phyloP scores from a whole-genome alignment of 1,139 yeast species.

The Yarrowia galli region DNA sequence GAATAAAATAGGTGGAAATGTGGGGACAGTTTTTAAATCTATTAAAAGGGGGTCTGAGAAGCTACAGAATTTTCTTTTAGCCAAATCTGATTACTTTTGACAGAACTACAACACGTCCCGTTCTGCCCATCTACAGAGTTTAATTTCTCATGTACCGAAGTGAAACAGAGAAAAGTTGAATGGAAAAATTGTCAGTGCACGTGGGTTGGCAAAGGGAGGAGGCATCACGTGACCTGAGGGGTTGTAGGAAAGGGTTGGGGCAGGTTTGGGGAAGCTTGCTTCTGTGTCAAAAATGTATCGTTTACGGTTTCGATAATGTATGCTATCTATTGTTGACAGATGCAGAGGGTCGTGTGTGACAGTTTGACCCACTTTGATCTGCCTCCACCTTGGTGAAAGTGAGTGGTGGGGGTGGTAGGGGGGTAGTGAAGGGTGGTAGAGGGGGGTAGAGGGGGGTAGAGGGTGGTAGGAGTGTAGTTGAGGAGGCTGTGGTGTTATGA shows the following conservation, averaged over 20 bases:
- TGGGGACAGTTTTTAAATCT: too few species aligned
- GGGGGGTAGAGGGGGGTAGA: background rate
- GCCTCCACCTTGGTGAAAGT: background rate
- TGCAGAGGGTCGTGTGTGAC: background rate
- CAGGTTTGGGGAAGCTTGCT: background rate
- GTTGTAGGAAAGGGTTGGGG: too few species aligned
- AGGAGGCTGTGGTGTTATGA: background rate
- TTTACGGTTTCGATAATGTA: background rate
- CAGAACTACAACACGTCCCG: background rate
- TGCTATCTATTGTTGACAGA: background rate
- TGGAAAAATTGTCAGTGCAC: background rate
- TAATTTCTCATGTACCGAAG: background rate
- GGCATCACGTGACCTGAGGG: background rate
- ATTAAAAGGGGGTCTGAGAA: too few species aligned
- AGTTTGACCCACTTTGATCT: constrained; percentile 1
- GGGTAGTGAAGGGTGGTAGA: background rate
- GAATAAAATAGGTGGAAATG: background rate
- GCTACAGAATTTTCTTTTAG: too few species aligned
- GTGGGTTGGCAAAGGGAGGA: background rate
- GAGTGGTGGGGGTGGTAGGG: background rate
- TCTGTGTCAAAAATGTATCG: too few species aligned
- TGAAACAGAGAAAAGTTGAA: background rate
- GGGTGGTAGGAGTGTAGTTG: background rate
- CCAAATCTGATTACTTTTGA: too few species aligned
- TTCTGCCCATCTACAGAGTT: background rate